Evolutionary conservation across 192 early-diverging fungal species (phyloP), one percentile per base, ranked within the genome.

Genomic region (Coemansia sp.): DNA sequence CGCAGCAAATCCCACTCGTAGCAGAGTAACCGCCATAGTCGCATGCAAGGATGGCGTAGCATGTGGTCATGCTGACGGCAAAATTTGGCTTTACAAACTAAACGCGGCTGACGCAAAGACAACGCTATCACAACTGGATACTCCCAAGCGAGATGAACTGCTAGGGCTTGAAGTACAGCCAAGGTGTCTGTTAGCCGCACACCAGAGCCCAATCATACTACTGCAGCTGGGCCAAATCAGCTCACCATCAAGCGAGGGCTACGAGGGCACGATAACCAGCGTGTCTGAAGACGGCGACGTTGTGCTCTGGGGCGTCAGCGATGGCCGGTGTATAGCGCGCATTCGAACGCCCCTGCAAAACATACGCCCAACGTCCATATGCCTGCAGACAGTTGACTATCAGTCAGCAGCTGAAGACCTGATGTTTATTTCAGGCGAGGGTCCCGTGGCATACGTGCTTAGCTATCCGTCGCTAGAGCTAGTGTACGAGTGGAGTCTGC

Each of bases 241-340:
- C 66, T 69, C 81, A 13, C 70, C 76, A 19, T 46, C 47, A 21
- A 23, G 61, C n/a, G 70, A 73, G 21, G 76, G 81, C 53, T 66
- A 64, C 47, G 76, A 78, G 70, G 64, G 52, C n/a, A 68, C 73
- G n/a, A 21, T 84, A 21, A 52, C 78, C 19, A 78, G 76, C 32
- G 70, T 78, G 21, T 78, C 73, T 3, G 70, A 66, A 16, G 73
- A 84, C 44, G 81, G 81, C 33, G 70, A 73, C 38, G 68, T 78
- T 3, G 53, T 74, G 8, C 62, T 84, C 23, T 84, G 81, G 81
- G 72, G 72, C 33, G 59, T 63, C 13, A 33, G n/a, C 30, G 81
- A 84, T 43, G 81, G 81, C 9, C 69, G 76, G 50, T 84, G 81
- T 49, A 75, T 84, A 19, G 70, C 76, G 32, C 76, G 74, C 40